Evolutionary conservation across 2,329 filamentous ascomycete genomes (phyloP).

Genomic region (Claviceps africana): DNA sequence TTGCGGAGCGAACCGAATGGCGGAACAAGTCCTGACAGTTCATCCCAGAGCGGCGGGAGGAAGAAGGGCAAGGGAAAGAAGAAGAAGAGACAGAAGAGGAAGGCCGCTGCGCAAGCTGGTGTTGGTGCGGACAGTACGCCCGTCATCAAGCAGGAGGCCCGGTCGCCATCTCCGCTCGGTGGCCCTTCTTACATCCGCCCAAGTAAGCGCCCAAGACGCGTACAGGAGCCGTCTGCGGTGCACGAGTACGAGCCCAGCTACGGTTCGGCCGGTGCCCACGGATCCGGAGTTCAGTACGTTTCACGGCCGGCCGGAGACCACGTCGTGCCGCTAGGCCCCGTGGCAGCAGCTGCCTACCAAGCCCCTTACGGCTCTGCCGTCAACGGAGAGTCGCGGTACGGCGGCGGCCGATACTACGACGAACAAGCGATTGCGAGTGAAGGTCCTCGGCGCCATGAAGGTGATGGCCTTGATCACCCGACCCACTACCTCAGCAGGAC

Average conservation of each 20-base stretch:
- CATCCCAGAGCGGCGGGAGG: slow-evolving; percentile 38
- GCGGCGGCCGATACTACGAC: slow-evolving; percentile 18
- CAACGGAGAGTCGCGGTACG: slow-evolving; percentile 17
- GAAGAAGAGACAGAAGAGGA: slow-evolving; percentile 37
- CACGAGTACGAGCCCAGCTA: slow-evolving; percentile 26
- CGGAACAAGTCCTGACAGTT: slow-evolving; percentile 46
- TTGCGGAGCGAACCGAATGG: slow-evolving; percentile 36
- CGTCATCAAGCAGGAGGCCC: slow-evolving; percentile 51
- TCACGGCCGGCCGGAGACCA: slow-evolving; percentile 16
- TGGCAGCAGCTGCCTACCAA: not conserved
- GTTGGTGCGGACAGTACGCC: slow-evolving; percentile 33
- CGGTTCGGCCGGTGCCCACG: slow-evolving; percentile 23
- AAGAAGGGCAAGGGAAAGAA: slow-evolving; percentile 26
- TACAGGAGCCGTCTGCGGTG: slow-evolving; percentile 23
- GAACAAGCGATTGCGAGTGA: slow-evolving; percentile 17
- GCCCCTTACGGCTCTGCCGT: slow-evolving; percentile 13
- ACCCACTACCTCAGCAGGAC: slow-evolving; percentile 24
- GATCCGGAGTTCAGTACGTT: slow-evolving; percentile 21
- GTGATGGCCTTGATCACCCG: slow-evolving; percentile 19
- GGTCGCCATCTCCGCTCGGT: slow-evolving; percentile 45
- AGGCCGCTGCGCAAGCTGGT: slow-evolving; percentile 34
- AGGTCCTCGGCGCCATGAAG: slow-evolving; percentile 20
- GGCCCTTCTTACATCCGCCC: slow-evolving; percentile 39
- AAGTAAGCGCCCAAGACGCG: slow-evolving; percentile 41
- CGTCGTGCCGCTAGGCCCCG: slow-evolving; percentile 9